phyloP scores from a whole-genome alignment of 192 early-diverging fungal genomes.

The Rhizophagus prolifer region DNA sequence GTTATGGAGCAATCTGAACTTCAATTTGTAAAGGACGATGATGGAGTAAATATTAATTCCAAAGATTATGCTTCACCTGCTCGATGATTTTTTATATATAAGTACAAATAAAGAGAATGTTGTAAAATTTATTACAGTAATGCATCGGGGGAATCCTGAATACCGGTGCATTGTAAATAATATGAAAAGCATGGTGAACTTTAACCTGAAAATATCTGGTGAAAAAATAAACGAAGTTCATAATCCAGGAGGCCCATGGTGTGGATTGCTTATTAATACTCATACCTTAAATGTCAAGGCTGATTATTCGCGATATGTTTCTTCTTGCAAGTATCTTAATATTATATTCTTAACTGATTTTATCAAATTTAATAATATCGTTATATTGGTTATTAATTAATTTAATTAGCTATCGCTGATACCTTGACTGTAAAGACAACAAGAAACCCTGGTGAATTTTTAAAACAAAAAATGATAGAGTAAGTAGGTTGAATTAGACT shows the following conservation, averaged over 20 bases:
- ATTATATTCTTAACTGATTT: background rate
- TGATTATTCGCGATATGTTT: slow-evolving; percentile 65
- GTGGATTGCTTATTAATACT: slow-evolving; percentile 75
- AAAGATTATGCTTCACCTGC: background rate
- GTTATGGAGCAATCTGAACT: background rate
- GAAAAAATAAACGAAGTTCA: background rate
- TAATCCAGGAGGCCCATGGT: slow-evolving; percentile 57
- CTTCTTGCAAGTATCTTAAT: slow-evolving; percentile 36
- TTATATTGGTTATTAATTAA: background rate
- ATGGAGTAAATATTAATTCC: background rate
- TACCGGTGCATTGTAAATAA: slow-evolving; percentile 9
- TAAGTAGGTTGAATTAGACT: slow-evolving; percentile 38
- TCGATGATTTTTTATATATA: slow-evolving; percentile 17
- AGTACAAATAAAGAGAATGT: slow-evolving; percentile 1
- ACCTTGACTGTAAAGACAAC: slow-evolving; percentile 48
- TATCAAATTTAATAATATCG: background rate
- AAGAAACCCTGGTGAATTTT: background rate
- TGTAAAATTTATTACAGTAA: slow-evolving; percentile 6
- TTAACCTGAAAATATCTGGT: background rate
- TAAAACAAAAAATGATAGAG: slow-evolving; percentile 20
- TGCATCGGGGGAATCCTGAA: slow-evolving; percentile 3
- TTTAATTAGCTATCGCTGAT: background rate
- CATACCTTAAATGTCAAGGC: slow-evolving; percentile 61
- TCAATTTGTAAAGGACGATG: background rate
- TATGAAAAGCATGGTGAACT: slow-evolving; percentile 7